These are phyloP conservation scores for Rosa lucieae DNA, from an alignment of 306 rosid species.

Conservation along the genomic window DNA sequence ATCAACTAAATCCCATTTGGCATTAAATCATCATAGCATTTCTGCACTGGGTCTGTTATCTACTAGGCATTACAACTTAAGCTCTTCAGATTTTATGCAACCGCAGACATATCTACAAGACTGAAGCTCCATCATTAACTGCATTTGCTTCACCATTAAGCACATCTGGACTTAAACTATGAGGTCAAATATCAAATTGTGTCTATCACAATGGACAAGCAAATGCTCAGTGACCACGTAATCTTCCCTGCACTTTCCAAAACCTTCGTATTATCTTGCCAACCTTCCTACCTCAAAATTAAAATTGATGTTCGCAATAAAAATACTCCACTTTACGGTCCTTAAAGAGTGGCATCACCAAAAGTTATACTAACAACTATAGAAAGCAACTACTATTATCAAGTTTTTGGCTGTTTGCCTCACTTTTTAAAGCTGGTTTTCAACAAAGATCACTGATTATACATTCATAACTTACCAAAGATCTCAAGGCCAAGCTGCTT, in stretches of 20 bases:
- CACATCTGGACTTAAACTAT: not conserved
- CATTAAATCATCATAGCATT: not conserved
- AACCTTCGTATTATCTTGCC: not conserved
- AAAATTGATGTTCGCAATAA: not conserved
- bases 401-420: not conserved
- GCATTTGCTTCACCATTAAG: not conserved
- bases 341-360: not conserved
- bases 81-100: not conserved
- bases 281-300: not conserved
- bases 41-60: not conserved
- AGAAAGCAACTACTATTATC: not conserved
- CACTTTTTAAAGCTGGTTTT: not conserved
- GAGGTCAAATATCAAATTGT: not conserved
- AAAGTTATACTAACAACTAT: not conserved
- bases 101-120: not conserved
- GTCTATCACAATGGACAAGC: not conserved
- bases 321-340: not conserved
- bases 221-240: not conserved
- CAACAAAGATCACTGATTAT: not conserved
- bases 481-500: slow-evolving; percentile 78
- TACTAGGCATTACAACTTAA: not conserved
- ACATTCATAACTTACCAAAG: slow-evolving; percentile 61
- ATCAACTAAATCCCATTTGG: not conserved
- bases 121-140: slow-evolving; percentile 2
- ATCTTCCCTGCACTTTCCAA: not conserved